Evolutionary conservation across 2,329 filamentous ascomycete species (phyloP).

Genomic region (Chalaropsis thielavioides): DNA sequence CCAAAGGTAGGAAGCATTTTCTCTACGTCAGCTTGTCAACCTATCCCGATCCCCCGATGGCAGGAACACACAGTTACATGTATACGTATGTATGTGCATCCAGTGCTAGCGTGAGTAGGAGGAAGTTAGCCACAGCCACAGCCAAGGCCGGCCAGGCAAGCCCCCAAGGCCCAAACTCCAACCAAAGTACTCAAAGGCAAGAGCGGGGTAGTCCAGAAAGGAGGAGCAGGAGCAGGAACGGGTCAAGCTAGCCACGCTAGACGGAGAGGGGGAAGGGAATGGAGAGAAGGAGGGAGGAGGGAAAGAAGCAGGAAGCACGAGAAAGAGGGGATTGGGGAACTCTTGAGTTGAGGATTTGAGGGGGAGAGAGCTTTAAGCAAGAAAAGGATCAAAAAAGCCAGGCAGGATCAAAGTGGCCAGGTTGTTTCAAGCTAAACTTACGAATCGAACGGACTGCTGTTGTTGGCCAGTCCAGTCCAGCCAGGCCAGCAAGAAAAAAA

Average conservation of each 20-base stretch:
- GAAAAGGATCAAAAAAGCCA: neutral
- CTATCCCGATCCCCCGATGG: neutral
- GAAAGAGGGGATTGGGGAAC: neutral
- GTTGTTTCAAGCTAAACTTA: neutral
- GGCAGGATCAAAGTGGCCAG: neutral
- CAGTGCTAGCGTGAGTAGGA: neutral
- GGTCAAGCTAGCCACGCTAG: neutral
- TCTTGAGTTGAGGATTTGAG: neutral
- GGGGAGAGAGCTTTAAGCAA: no score
- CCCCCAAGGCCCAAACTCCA: neutral
- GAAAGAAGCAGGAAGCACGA: neutral
- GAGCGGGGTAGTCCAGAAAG: no score
- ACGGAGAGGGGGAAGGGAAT: neutral
- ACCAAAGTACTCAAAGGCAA: neutral
- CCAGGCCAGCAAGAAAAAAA: neutral
- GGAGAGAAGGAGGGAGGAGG: neutral
- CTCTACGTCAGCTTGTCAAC: neutral
- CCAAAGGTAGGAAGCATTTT: neutral
- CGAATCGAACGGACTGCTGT: neutral
- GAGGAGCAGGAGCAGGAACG: neutral
- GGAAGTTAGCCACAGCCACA: neutral
- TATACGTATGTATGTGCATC: neutral
- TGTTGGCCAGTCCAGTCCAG: neutral
- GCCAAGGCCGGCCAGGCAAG: neutral
- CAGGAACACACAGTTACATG: neutral